Evolutionary conservation across 768 basidiomycete genomes (phyloP).

Genomic region (Naganishia antarctica): DNA sequence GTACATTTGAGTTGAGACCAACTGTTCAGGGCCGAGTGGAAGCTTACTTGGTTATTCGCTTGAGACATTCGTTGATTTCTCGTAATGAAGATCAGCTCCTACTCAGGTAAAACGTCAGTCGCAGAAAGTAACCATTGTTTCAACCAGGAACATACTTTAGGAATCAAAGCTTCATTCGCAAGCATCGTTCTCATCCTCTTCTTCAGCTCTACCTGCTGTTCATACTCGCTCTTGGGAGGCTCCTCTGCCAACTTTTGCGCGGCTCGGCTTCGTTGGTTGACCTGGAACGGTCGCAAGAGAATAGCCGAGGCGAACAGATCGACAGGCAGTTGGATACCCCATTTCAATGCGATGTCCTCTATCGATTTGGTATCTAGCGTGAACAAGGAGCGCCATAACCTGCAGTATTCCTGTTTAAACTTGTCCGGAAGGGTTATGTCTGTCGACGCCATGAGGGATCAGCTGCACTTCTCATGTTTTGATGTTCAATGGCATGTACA

Average conservation of each 20-base stretch:
- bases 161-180: constrained; percentile 50
- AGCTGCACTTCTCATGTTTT: not conserved
- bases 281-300: constrained; percentile 49
- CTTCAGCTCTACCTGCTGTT: constrained; percentile 50
- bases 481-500: not conserved
- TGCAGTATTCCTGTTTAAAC: constrained; percentile 71
- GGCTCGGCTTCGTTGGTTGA: constrained; percentile 30
- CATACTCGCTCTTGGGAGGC: constrained; percentile 37
- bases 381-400: constrained; percentile 59
- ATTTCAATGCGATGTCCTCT: constrained; percentile 45
- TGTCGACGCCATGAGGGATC: not conserved
- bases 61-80: constrained; percentile 52
- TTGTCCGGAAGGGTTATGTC: constrained; percentile 63
- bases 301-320: constrained; percentile 51
- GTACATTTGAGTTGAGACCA: no score
- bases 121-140: constrained; percentile 56
- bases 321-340: constrained; percentile 49
- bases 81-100: constrained; percentile 45
- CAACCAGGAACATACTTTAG: constrained; percentile 39
- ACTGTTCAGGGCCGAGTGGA: not conserved
- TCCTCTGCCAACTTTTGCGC: constrained; percentile 29
- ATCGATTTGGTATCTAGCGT: constrained; percentile 48
- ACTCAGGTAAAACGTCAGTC: no score
- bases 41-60: constrained; percentile 52
- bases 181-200: constrained; percentile 48